A percentile compares a stretch with the other conserved stretches of the same genome.
phyloP scores from a whole-genome alignment of 768 basidiomycete genomes.

The Mycena maculata region DNA sequence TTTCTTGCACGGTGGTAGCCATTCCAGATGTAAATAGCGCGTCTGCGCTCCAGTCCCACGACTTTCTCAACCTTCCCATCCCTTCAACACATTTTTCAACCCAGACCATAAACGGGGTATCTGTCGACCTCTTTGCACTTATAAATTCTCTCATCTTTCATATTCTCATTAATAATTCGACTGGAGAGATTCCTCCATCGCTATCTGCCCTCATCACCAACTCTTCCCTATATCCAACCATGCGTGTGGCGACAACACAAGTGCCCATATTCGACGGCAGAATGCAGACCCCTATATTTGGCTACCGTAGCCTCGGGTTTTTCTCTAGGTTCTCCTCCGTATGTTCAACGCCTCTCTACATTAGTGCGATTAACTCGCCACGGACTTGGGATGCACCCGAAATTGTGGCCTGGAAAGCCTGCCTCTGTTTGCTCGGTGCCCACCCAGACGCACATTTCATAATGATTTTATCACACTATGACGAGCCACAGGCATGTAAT shows the following conservation, averaged over 20 bases:
- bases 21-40: neutral
- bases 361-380: neutral
- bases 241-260: neutral
- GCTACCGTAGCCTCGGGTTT: neutral
- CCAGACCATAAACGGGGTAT: neutral
- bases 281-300: neutral
- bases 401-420: neutral
- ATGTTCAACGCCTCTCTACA: neutral
- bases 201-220: neutral
- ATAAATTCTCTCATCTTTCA: neutral
- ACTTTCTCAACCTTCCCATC: neutral
- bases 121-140: neutral
- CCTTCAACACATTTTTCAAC: neutral
- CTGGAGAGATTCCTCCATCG: neutral
- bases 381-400: neutral
- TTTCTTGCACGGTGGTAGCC: constrained; percentile 9
- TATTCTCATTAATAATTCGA: too few relatives aligned
- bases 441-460: neutral
- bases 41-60: neutral
- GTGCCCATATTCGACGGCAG: constrained; percentile 2
- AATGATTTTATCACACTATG: neutral
- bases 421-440: neutral
- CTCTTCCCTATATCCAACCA: neutral
- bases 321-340: neutral
- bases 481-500: too few relatives aligned